A percentile compares a stretch with the other conserved stretches of the same genome.
Conservation (phyloP, 208 protist species). For the Zelonia costaricensis region DNA sequence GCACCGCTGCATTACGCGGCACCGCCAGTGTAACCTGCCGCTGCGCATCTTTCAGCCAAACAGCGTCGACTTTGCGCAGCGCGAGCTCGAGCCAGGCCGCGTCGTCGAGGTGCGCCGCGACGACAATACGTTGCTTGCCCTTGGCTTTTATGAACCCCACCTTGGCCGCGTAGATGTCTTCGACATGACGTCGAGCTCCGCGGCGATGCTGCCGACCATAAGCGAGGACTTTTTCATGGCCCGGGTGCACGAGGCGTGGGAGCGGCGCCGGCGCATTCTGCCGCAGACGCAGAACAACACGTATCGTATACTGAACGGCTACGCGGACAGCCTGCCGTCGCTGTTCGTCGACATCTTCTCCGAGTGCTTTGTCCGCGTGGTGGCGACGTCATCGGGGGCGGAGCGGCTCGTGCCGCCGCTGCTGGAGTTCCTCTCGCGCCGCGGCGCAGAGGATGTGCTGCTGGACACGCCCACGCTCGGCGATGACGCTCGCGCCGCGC, state of each 20-base stretch:
- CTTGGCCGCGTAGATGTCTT: conserved; percentile 75
- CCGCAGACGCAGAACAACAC: conserved; percentile 57
- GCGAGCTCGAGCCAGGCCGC: conserved; percentile 54
- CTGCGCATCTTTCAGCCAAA: conserved; percentile 53
- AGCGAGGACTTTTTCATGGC: conserved; percentile 83
- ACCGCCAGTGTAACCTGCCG: conserved; percentile 50
- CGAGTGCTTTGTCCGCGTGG: conserved; percentile 68
- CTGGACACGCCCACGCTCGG: conserved; percentile 70
- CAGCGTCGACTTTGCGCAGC: conserved; percentile 53
- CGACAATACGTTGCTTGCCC: conserved; percentile 54
- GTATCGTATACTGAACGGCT: conserved; percentile 79
- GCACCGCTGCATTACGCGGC: conserved; percentile 45
- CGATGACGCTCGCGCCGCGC: conserved; percentile 36
- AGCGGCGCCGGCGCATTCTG: conserved; percentile 55
- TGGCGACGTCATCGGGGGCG: conserved; percentile 67
- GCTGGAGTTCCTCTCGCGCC: conserved; percentile 60
- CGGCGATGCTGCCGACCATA: conserved; percentile 62
- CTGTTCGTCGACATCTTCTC: conserved; percentile 87
- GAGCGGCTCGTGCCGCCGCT: conserved; percentile 78
- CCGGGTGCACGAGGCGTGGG: conserved; percentile 58
- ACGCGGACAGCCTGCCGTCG: conserved; percentile 71
- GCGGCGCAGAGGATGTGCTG: conserved; percentile 77
- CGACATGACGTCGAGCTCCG: conserved; percentile 45
- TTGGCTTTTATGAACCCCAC: conserved; percentile 83
- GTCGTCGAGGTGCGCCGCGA: conserved; percentile 73